Conservation (phyloP, 2,329 filamentous ascomycete species). For the Fusarium sp. region DNA sequence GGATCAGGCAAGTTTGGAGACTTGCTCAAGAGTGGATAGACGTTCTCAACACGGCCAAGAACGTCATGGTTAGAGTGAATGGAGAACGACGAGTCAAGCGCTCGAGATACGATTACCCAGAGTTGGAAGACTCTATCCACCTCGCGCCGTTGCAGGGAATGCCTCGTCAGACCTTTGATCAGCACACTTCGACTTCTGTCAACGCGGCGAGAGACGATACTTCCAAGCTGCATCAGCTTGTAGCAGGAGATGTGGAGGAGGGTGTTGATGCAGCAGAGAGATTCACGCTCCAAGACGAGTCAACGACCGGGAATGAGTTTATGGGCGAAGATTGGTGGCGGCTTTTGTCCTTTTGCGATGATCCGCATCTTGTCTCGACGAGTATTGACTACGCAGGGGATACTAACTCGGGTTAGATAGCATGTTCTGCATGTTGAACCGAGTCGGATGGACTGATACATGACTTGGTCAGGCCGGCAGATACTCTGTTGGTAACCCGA, state of each 20-base stretch:
- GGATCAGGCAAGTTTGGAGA: slow-evolving; percentile 34
- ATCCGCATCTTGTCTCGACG: slow-evolving; percentile 40
- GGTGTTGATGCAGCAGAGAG: fast-evolving
- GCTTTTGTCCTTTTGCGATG: slow-evolving; percentile 40
- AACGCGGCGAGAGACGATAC: background rate
- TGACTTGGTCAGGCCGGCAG: background rate
- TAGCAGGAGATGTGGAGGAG: background rate
- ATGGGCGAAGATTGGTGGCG: slow-evolving; percentile 40
- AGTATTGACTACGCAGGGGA: slow-evolving; percentile 14
- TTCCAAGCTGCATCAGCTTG: slow-evolving; percentile 7
- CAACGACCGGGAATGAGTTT: slow-evolving; percentile 12
- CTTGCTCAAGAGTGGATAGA: slow-evolving; percentile 42
- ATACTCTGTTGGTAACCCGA: slow-evolving; percentile 7
- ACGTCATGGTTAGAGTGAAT: slow-evolving; percentile 21
- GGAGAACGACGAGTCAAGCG: slow-evolving; percentile 21
- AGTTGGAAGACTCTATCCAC: slow-evolving; percentile 40
- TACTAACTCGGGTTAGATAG: background rate
- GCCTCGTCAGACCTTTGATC: slow-evolving; percentile 33
- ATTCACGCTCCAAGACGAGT: background rate
- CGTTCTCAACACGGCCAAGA: slow-evolving; percentile 36
- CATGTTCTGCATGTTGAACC: background rate
- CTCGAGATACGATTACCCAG: slow-evolving; percentile 41
- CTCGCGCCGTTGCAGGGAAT: slow-evolving; percentile 39
- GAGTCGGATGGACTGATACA: background rate
- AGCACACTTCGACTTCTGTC: background rate